phyloP scores from a whole-genome alignment of 495 filamentous ascomycete genomes.

The Xylaria longipes region DNA sequence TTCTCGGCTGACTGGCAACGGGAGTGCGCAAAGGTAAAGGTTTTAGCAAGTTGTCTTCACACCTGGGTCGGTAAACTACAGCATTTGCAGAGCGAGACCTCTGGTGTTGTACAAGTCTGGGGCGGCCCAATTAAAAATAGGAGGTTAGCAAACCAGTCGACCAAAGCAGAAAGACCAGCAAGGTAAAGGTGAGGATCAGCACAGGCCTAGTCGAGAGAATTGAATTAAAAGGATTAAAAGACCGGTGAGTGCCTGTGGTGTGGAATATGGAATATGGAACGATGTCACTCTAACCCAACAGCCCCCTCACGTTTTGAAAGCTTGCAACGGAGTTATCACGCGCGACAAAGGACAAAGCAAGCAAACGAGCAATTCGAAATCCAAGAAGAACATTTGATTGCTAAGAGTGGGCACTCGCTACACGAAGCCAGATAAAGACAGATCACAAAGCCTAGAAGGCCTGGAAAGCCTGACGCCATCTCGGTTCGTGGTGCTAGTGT shows the following conservation, averaged over 20 bases:
- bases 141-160: slow-evolving; percentile 33
- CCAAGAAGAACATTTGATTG: not conserved
- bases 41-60: slow-evolving; percentile 29
- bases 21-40: slow-evolving; percentile 16
- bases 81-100: slow-evolving; percentile 34
- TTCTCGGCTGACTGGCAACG: not conserved
- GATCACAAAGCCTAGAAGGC: slow-evolving; percentile 18
- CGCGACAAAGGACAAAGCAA: not conserved
- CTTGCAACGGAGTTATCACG: not conserved
- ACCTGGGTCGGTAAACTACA: slow-evolving; percentile 24
- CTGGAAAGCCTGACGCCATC: slow-evolving; percentile 21
- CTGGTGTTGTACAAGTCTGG: slow-evolving; percentile 31
- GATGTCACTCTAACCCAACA: slow-evolving; percentile 10
- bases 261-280: slow-evolving; percentile 10
- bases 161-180: slow-evolving; percentile 26
- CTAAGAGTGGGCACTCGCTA: not conserved
- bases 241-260: slow-evolving; percentile 12
- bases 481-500: slow-evolving; percentile 13
- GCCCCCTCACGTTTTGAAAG: not conserved
- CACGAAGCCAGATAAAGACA: not conserved
- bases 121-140: slow-evolving; percentile 23
- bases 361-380: not conserved
- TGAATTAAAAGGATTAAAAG: slow-evolving; percentile 1
- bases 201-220: slow-evolving; percentile 8
- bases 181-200: slow-evolving; percentile 37